Conservation (phyloP, 2,329 filamentous ascomycete genomes). For the Aureobasidium lini region DNA sequence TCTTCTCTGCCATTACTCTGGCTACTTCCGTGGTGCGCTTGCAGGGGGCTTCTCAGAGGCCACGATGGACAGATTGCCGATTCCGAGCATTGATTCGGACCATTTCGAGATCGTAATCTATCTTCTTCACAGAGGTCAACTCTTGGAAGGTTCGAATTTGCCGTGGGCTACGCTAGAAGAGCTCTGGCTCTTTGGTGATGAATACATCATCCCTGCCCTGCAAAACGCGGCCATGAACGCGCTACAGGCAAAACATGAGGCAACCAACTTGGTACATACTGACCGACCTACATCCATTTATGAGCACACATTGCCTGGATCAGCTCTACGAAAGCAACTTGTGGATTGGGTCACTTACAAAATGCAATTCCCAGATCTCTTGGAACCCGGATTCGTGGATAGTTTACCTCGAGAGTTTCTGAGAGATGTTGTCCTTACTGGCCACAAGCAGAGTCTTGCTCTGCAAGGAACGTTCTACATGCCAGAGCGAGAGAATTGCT, state of each 20-base stretch:
- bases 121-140: too few relatives aligned
- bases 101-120: too few relatives aligned
- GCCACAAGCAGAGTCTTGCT: neutral
- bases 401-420: neutral
- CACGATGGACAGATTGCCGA: neutral
- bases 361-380: neutral
- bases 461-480: neutral
- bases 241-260: neutral
- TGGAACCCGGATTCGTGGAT: neutral
- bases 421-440: neutral
- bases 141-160: neutral
- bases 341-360: slow-evolving; percentile 6
- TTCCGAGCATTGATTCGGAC: too few relatives aligned
- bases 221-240: slow-evolving; percentile 15
- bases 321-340: slow-evolving; percentile 4
- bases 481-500: neutral
- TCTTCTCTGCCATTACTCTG: slow-evolving; percentile 16
- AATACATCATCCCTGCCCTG: slow-evolving; percentile 7
- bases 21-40: slow-evolving; percentile 17
- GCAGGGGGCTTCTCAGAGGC: slow-evolving; percentile 10
- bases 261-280: neutral
- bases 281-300: slow-evolving; percentile 13
- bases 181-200: slow-evolving; percentile 17
- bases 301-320: neutral
- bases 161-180: neutral